phyloP scores from a whole-genome alignment of 2,329 filamentous ascomycete species.

The Ophiostoma novo-ulmi region DNA sequence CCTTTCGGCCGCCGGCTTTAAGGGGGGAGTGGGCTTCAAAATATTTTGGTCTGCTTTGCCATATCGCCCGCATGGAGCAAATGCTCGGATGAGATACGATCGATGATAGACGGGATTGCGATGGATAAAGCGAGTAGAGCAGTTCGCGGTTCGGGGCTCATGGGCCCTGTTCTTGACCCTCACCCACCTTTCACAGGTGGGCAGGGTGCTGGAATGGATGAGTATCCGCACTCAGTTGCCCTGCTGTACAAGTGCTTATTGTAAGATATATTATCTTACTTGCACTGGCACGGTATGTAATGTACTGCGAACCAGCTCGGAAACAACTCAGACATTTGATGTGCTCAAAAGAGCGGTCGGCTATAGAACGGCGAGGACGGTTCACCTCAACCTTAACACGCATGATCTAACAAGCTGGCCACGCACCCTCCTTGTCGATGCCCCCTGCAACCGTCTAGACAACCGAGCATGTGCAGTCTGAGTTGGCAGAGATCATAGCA shows the following conservation, averaged over 20 bases:
- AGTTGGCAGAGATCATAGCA: background rate
- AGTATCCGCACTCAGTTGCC: constrained; percentile 4
- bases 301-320: background rate
- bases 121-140: background rate
- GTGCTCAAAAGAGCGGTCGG: constrained; percentile 11
- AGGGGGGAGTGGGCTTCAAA: background rate
- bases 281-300: constrained; percentile 6
- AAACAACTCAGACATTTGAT: constrained; percentile 1
- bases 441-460: background rate
- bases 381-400: background rate
- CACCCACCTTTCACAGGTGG: background rate
- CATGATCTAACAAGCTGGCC: background rate
- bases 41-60: constrained; percentile 12
- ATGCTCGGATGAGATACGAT: background rate
- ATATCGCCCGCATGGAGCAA: background rate
- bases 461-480: background rate
- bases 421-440: background rate
- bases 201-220: constrained; percentile 9
- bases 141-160: background rate
- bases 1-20: constrained; percentile 23
- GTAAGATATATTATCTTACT: background rate
- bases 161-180: background rate
- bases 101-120: background rate
- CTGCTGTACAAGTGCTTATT: background rate
- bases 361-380: constrained; percentile 1